These are phyloP conservation scores for Xylaria longipes DNA, from an alignment of 495 filamentous ascomycete species.

Conservation along the genomic window DNA sequence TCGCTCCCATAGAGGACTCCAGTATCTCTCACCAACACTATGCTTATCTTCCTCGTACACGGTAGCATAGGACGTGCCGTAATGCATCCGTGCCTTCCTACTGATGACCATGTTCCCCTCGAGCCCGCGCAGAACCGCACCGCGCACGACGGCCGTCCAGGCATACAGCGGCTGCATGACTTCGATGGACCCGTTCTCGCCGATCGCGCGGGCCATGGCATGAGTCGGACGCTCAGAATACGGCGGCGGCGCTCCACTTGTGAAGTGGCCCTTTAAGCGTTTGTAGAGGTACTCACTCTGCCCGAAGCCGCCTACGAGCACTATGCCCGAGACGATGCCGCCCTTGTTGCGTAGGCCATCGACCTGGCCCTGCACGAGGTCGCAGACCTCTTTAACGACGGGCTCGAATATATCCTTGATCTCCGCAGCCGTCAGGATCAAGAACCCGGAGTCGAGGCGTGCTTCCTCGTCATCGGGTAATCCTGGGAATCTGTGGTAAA, in stretches of 20 bases:
- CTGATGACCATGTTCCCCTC: slow-evolving; percentile 76
- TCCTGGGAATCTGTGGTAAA: slow-evolving; percentile 62
- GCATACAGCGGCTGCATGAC: slow-evolving; percentile 80
- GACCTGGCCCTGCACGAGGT: slow-evolving; percentile 66
- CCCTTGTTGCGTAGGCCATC: slow-evolving; percentile 64
- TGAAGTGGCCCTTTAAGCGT: slow-evolving; percentile 69
- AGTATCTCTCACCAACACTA: slow-evolving; percentile 70
- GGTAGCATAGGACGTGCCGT: slow-evolving; percentile 79
- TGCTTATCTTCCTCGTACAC: slow-evolving; percentile 76
- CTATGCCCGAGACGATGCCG: slow-evolving; percentile 69
- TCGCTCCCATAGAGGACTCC: slow-evolving; percentile 76
- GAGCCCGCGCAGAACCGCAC: slow-evolving; percentile 69
- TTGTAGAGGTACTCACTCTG: slow-evolving; percentile 73
- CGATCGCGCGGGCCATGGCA: slow-evolving; percentile 46
- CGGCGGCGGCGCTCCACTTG: slow-evolving; percentile 66
- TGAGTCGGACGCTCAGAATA: slow-evolving; percentile 71
- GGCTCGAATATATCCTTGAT: slow-evolving; percentile 71
- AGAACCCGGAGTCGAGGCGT: slow-evolving; percentile 68
- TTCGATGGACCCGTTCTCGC: slow-evolving; percentile 61
- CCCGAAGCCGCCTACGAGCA: slow-evolving; percentile 74
- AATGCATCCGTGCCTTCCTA: slow-evolving; percentile 71
- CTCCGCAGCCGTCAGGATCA: slow-evolving; percentile 65
- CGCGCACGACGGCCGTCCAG: slow-evolving; percentile 77
- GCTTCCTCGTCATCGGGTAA: slow-evolving; percentile 70
- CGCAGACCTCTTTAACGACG: slow-evolving; percentile 66